These are phyloP conservation scores for Dipteronia sinensis DNA, from an alignment of 345 rosid species.

Conservation along the genomic window DNA sequence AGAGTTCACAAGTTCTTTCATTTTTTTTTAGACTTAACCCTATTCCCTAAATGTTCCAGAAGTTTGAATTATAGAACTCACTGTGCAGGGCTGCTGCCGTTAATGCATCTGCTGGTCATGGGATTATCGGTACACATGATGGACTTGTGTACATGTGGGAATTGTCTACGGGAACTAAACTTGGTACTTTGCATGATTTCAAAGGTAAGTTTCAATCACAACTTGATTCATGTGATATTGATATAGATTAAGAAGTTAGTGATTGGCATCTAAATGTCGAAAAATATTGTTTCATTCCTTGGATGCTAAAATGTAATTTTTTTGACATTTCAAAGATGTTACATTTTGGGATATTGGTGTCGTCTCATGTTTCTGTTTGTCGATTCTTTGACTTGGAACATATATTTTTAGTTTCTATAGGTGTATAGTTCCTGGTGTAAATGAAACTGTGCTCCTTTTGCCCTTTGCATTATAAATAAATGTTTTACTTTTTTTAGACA, in stretches of 20 bases:
- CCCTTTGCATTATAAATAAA: too few relatives aligned
- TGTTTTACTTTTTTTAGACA: background rate
- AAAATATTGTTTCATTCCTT: background rate
- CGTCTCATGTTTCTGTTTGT: background rate
- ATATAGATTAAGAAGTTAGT: conserved; percentile 10
- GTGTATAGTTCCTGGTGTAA: background rate
- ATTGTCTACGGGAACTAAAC: conserved; percentile 59
- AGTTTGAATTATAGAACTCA: conserved; percentile 17
- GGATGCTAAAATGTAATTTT: background rate
- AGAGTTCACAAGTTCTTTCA: conserved; percentile 5
- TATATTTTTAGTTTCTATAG: background rate
- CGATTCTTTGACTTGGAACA: background rate
- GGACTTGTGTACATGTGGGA: conserved; percentile 80
- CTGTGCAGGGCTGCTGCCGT: conserved; percentile 60
- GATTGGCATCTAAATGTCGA: background rate
- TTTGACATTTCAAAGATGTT: background rate
- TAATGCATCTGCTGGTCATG: conserved; percentile 54
- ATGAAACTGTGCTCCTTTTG: background rate
- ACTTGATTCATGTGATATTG: conserved; percentile 2
- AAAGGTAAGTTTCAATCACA: conserved; percentile 50
- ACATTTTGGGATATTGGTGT: background rate
- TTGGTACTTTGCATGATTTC: conserved; percentile 66
- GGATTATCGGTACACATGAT: conserved; percentile 72
- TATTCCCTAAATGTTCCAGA: background rate
- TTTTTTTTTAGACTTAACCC: background rate